A percentile compares a stretch with the other conserved stretches of the same genome.
Evolutionary conservation across 306 rosid species (phyloP).

Genomic region (Ormosia emarginata): DNA sequence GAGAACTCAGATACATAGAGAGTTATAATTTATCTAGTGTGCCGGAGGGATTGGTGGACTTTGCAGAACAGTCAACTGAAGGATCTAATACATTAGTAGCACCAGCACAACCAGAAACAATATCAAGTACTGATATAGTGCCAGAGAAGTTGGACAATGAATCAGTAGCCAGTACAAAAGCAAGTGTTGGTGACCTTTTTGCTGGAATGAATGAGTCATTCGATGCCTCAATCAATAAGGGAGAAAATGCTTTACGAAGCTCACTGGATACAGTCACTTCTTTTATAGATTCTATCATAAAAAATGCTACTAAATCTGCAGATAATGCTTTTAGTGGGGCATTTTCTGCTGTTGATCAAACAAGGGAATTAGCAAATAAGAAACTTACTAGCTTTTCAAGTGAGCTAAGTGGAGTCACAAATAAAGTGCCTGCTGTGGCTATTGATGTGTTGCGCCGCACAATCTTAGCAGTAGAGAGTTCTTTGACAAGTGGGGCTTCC

Average conservation of each 20-base stretch:
- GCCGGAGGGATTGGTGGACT: constrained; percentile 35
- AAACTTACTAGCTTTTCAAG: constrained; percentile 52
- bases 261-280: constrained; percentile 54
- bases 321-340: constrained; percentile 48
- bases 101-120: constrained; percentile 39
- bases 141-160: constrained; percentile 40
- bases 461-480: constrained; percentile 59
- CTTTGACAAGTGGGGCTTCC: constrained; percentile 62
- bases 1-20: constrained; percentile 42
- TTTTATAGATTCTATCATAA: constrained; percentile 46
- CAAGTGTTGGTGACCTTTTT: constrained; percentile 43
- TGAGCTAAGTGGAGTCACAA: constrained; percentile 52
- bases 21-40: constrained; percentile 31
- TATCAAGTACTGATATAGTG: constrained; percentile 31
- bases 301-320: constrained; percentile 49
- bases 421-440: constrained; percentile 53
- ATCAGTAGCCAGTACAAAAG: constrained; percentile 41
- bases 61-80: constrained; percentile 36
- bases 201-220: constrained; percentile 47
- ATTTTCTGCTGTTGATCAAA: constrained; percentile 58
- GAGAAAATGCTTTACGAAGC: constrained; percentile 48
- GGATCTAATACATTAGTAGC: constrained; percentile 32
- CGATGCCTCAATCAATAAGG: constrained; percentile 50
- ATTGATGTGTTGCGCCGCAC: constrained; percentile 60
- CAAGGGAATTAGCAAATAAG: constrained; percentile 58